Evolutionary conservation across 768 basidiomycete species (phyloP).

Genomic region (Mycena epipterygia): DNA sequence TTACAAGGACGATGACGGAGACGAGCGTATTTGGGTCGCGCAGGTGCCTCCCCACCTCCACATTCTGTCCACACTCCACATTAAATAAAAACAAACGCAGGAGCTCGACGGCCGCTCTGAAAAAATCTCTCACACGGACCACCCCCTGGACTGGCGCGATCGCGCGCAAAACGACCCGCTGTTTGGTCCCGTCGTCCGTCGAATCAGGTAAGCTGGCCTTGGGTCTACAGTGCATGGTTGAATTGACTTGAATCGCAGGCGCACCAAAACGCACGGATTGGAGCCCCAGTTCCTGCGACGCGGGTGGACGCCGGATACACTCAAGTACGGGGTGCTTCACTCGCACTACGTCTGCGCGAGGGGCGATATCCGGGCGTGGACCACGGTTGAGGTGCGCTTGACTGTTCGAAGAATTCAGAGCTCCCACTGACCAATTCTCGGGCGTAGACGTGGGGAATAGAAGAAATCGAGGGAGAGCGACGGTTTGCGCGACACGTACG

Average conservation of each 20-base stretch:
- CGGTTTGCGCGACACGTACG: slow-evolving; percentile 19
- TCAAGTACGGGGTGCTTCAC: slow-evolving; percentile 15
- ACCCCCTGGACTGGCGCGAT: slow-evolving; percentile 14
- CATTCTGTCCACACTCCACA: neutral
- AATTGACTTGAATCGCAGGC: neutral
- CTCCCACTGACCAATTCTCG: no score
- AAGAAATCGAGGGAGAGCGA: slow-evolving; percentile 10
- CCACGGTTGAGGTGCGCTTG: neutral
- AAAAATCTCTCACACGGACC: neutral
- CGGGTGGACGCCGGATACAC: slow-evolving; percentile 26
- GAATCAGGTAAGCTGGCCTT: no score
- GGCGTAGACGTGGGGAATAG: slow-evolving; percentile 36
- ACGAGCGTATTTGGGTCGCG: slow-evolving; percentile 19
- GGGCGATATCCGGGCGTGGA: neutral
- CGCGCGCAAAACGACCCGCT: slow-evolving; percentile 4
- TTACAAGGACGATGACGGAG: slow-evolving; percentile 11
- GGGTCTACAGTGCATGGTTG: no score
- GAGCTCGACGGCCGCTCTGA: neutral
- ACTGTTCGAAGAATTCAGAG: no score
- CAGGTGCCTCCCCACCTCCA: neutral
- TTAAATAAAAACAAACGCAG: no score
- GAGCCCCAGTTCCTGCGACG: slow-evolving; percentile 6
- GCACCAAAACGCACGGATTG: neutral
- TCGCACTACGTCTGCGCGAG: neutral
- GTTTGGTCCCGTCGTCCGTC: neutral